These are phyloP conservation scores for Fusarium subglutinans DNA, from an alignment of 2,329 filamentous ascomycete genomes.

Conservation along the genomic window DNA sequence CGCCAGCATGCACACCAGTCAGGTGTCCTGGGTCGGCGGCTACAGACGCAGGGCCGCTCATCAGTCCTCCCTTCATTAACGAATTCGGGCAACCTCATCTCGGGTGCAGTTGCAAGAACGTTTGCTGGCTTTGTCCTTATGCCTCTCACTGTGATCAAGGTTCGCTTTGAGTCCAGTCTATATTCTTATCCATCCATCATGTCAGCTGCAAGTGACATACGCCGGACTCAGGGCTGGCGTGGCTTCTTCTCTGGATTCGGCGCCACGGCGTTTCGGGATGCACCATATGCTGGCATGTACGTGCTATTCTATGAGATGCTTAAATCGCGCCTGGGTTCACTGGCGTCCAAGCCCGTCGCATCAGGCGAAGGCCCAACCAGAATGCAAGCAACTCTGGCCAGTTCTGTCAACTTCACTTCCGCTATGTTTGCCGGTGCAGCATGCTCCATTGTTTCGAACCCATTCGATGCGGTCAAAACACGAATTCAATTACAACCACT, in stretches of 20 bases:
- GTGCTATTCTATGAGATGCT: constrained; percentile 91
- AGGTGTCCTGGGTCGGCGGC: constrained; percentile 35
- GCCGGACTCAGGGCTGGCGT: constrained; percentile 74
- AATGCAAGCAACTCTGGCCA: constrained; percentile 48
- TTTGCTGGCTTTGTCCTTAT: constrained; percentile 91
- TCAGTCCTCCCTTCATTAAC: constrained; percentile 84
- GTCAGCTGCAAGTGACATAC: constrained; percentile 78
- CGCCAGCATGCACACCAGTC: constrained; percentile 67
- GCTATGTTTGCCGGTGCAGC: constrained; percentile 82
- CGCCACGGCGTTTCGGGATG: constrained; percentile 90
- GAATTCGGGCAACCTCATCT: constrained; percentile 84
- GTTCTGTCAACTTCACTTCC: constrained; percentile 86
- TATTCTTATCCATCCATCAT: constrained; percentile 84
- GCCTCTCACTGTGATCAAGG: constrained; percentile 96
- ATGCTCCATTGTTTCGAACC: constrained; percentile 91
- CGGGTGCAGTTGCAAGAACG: constrained; percentile 84
- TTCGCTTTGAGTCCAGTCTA: constrained; percentile 89
- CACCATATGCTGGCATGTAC: constrained; percentile 96
- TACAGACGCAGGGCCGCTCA: constrained; percentile 53
- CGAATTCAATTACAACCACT: constrained; percentile 88
- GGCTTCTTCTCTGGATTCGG: constrained; percentile 96
- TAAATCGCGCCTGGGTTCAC: constrained; percentile 67
- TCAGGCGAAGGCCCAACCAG: constrained; percentile 27
- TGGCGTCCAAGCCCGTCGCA: constrained; percentile 27
- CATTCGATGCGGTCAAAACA: constrained; percentile 97